Evolutionary conservation across 2,329 filamentous ascomycete genomes (phyloP).

Genomic region (Apiospora kogelbergensis): DNA sequence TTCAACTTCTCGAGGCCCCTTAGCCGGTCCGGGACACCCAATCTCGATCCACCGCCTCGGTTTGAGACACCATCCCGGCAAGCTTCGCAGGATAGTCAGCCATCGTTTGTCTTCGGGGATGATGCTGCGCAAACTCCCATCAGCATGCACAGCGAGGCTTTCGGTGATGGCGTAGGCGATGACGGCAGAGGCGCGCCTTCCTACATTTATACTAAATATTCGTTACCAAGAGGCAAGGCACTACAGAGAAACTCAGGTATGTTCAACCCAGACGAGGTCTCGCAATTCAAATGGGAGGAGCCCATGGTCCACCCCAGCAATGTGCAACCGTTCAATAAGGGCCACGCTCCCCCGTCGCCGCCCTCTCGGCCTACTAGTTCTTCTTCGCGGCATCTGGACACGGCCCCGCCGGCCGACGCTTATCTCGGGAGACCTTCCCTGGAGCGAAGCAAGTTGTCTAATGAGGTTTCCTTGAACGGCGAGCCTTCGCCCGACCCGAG

Average conservation of each 20-base stretch:
- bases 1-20: constrained; percentile 95
- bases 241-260: constrained; percentile 68
- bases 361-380: constrained; percentile 62
- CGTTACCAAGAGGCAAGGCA: constrained; percentile 77
- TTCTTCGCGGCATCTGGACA: constrained; percentile 36
- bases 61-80: constrained; percentile 52
- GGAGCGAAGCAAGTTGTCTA: constrained; percentile 51
- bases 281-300: constrained; percentile 65
- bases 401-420: constrained; percentile 38
- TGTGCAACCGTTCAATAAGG: constrained; percentile 41
- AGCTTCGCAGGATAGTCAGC: constrained; percentile 66
- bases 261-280: constrained; percentile 46
- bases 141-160: constrained; percentile 71
- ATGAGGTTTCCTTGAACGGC: constrained; percentile 42
- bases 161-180: constrained; percentile 48
- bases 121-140: constrained; percentile 68
- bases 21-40: constrained; percentile 68
- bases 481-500: constrained; percentile 45
- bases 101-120: constrained; percentile 61
- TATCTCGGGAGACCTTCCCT: constrained; percentile 45
- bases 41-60: constrained; percentile 39
- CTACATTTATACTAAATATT: constrained; percentile 85
- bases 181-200: constrained; percentile 62
- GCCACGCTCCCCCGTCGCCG: constrained; percentile 59
- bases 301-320: constrained; percentile 42